Evolutionary conservation across 495 filamentous ascomycete species (phyloP), one percentile per base, ranked within the genome.

Genomic region (Aspergillus asperescens): DNA sequence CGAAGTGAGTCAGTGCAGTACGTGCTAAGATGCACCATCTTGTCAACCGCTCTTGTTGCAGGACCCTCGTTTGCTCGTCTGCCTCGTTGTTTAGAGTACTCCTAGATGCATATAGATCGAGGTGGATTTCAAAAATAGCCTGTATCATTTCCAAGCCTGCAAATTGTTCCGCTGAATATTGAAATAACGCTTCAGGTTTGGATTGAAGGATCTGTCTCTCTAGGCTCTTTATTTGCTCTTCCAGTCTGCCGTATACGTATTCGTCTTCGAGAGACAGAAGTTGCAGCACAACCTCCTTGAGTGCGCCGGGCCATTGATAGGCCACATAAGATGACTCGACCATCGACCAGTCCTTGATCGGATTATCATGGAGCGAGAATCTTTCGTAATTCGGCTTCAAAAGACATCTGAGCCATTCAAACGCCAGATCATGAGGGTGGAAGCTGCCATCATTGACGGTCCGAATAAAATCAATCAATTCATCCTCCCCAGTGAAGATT

Each of bases 61-160:
- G 62, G 32, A 77, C 52, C 44, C 81, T 73, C 28, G 80, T 84
- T 13, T 59, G 71, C 34, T 71, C 63, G 41, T 85, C 82, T 18
- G 87, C 81, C 12, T 83, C 81, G 52, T 82, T 90, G 62, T 77
- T 84, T 0, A 88, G 83, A 53, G 85, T 84, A 15, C 85, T 92
- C 50, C 89, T 85, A 13, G 82, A 74, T 29, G 86, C 82, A 58
- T 87, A 95, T 7, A 90, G 75, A 50, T 96, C 92, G 1, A 98
- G 74, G 59, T 96, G 89, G 7, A 99, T 73, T 65, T 99, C 93
- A 54, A 90, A 91, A 1, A 94, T 72, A 47, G 84, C 83, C 59
- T 96, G 81, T 1, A 84, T 75, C 63, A 92, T 80, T n/a, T 80
- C 73, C 25, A 69, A 47, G n/a, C 65, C 39, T 10, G 56, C 61